These are phyloP conservation scores for Sporodiniella umbellata DNA, from an alignment of 371 early-diverging fungal species.

Conservation along the genomic window DNA sequence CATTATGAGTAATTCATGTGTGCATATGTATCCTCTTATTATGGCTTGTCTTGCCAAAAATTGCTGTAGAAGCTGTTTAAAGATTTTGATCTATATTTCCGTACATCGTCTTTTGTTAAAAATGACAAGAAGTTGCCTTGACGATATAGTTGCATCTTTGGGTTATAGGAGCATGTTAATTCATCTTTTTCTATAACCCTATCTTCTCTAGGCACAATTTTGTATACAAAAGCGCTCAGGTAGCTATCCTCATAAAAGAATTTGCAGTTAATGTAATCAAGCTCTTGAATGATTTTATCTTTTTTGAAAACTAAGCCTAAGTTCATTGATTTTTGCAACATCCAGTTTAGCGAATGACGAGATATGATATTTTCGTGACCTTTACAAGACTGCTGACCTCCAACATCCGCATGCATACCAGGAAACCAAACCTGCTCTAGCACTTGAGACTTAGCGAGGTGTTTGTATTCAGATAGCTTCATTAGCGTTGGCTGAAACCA, in stretches of 20 bases:
- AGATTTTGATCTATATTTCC: slow-evolving; percentile 28
- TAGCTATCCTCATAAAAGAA: slow-evolving; percentile 33
- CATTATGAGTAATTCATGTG: too few species aligned
- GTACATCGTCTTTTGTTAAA: slow-evolving; percentile 19
- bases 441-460: slow-evolving; percentile 11
- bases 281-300: neutral
- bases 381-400: slow-evolving; percentile 14
- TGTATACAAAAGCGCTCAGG: slow-evolving; percentile 16
- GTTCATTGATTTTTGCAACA: slow-evolving; percentile 27
- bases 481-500: slow-evolving; percentile 37
- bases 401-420: slow-evolving; percentile 37
- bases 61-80: too few species aligned
- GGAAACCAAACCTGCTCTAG: slow-evolving; percentile 41
- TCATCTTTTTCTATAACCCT: slow-evolving; percentile 22
- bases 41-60: too few species aligned
- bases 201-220: slow-evolving; percentile 25
- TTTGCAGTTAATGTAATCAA: slow-evolving; percentile 7
- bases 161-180: neutral
- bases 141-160: slow-evolving; percentile 11
- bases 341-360: slow-evolving; percentile 35
- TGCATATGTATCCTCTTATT: too few species aligned
- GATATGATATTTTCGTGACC: slow-evolving; percentile 12
- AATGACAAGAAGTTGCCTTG: slow-evolving; percentile 16
- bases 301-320: slow-evolving; percentile 28
- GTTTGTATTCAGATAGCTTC: slow-evolving; percentile 11